phyloP scores from a whole-genome alignment of 2,329 filamentous ascomycete species.

The Falciphora oryzae region DNA sequence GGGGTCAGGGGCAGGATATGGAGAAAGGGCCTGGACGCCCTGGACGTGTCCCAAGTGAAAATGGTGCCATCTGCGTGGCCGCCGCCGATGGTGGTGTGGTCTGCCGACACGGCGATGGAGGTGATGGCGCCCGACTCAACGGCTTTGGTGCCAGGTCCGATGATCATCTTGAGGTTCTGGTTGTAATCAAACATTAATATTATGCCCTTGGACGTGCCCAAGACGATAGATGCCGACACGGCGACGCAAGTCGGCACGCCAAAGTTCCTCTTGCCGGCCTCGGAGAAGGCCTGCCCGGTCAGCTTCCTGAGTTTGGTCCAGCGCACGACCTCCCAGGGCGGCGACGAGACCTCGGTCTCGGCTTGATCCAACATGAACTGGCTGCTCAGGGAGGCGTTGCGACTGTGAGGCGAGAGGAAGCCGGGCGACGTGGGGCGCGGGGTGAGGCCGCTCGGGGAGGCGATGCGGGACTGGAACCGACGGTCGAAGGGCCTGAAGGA shows the following conservation, averaged over 20 bases:
- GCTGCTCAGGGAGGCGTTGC: constrained; percentile 73
- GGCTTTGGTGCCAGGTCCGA: constrained; percentile 90
- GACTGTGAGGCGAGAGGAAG: constrained; percentile 69
- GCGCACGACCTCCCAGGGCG: constrained; percentile 93
- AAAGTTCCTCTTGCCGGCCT: constrained; percentile 86
- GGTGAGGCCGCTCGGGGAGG: constrained; percentile 52
- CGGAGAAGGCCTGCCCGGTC: constrained; percentile 84
- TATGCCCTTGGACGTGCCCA: constrained; percentile 92
- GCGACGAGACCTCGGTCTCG: constrained; percentile 64
- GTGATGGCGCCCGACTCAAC: constrained; percentile 87
- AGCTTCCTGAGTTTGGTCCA: constrained; percentile 94
- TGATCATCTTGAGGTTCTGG: constrained; percentile 88
- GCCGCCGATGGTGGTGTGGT: constrained; percentile 85
- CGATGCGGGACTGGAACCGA: constrained; percentile 83
- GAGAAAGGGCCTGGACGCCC: constrained; percentile 80
- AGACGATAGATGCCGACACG: constrained; percentile 79
- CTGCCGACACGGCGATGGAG: constrained; percentile 82
- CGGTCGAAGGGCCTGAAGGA: constrained; percentile 91
- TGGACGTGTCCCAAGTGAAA: constrained; percentile 91
- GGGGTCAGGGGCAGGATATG: constrained; percentile 72
- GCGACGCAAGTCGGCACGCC: constrained; percentile 85
- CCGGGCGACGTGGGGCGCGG: constrained; percentile 72
- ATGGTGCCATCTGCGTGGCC: constrained; percentile 88
- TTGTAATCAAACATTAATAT: constrained; percentile 97
- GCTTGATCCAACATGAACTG: constrained; percentile 55